These are phyloP conservation scores for Stagonosporopsis rhizophila DNA, from an alignment of 2,329 filamentous ascomycete genomes.

Conservation along the genomic window DNA sequence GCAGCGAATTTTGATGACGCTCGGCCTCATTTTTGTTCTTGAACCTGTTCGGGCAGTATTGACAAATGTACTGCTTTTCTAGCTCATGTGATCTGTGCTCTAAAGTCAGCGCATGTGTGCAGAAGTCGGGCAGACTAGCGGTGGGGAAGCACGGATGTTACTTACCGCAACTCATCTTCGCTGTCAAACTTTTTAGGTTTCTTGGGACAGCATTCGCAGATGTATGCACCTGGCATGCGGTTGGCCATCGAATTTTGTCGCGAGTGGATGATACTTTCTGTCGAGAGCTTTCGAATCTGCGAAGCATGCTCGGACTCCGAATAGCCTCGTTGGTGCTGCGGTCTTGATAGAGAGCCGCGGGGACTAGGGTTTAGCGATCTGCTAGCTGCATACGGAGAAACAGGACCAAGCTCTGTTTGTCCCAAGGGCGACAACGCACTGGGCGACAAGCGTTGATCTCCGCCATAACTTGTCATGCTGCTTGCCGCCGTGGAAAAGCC, in stretches of 20 bases:
- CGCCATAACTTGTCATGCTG: slow-evolving; percentile 70
- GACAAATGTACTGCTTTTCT: slow-evolving; percentile 95
- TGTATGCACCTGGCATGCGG: slow-evolving; percentile 65
- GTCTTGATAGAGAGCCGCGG: slow-evolving; percentile 49
- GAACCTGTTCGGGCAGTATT: slow-evolving; percentile 92
- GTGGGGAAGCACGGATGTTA: slow-evolving; percentile 38
- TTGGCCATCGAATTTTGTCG: slow-evolving; percentile 57
- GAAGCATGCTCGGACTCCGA: slow-evolving; percentile 50
- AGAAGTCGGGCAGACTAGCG: slow-evolving; percentile 26
- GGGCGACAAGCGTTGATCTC: slow-evolving; percentile 67
- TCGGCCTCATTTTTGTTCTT: slow-evolving; percentile 99
- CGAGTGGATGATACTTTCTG: slow-evolving; percentile 52
- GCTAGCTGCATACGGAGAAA: slow-evolving; percentile 62
- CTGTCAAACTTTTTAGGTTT: slow-evolving; percentile 96
- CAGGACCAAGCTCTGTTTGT: slow-evolving; percentile 61
- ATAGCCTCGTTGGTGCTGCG: slow-evolving; percentile 51
- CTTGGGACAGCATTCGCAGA: slow-evolving; percentile 96
- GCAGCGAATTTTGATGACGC: slow-evolving; percentile 92
- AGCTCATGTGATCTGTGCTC: slow-evolving; percentile 77
- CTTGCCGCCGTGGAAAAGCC: slow-evolving; percentile 65
- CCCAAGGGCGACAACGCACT: slow-evolving; percentile 65
- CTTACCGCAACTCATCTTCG: slow-evolving; percentile 82
- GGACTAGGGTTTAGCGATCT: slow-evolving; percentile 54
- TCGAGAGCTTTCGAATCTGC: slow-evolving; percentile 57
- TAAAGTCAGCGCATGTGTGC: slow-evolving; percentile 29